These are phyloP conservation scores for Colletotrichum ledebouriae DNA, from an alignment of 2,329 filamentous ascomycete genomes.

Conservation along the genomic window DNA sequence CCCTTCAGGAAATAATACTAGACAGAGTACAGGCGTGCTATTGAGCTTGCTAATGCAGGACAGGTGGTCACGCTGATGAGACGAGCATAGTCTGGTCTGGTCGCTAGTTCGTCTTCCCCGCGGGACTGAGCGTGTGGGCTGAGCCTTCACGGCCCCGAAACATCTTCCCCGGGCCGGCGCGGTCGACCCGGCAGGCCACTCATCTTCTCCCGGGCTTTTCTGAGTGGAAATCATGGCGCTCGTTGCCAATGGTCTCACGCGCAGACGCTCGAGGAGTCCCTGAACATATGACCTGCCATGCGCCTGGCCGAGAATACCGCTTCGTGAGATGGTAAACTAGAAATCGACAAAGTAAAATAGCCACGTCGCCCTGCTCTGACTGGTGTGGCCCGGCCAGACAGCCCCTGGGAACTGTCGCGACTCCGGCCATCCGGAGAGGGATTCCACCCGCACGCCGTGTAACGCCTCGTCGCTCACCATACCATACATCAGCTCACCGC, in stretches of 20 bases:
- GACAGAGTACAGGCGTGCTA: slow-evolving; percentile 4
- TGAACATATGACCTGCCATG: too few relatives aligned
- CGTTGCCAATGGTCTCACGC: too few relatives aligned
- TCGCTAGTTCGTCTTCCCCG: background rate
- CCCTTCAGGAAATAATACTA: background rate
- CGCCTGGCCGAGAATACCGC: too few relatives aligned
- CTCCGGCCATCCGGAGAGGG: background rate
- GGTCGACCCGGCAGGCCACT: background rate
- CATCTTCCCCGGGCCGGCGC: background rate
- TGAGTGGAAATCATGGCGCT: too few relatives aligned
- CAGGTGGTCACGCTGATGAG: background rate
- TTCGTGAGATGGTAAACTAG: background rate
- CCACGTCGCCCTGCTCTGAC: background rate
- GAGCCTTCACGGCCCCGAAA: slow-evolving; percentile 4
- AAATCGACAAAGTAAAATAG: background rate
- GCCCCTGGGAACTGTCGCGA: background rate
- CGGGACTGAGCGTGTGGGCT: background rate
- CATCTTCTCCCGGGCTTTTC: background rate
- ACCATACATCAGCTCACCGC: background rate
- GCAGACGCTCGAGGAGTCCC: too few relatives aligned
- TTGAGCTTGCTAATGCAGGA: background rate
- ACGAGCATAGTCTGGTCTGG: background rate
- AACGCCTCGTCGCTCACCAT: background rate
- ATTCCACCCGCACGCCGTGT: slow-evolving; percentile 3
- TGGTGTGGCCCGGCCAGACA: background rate